A percentile compares a stretch with the other conserved stretches of the same genome.
These are phyloP conservation scores for Aureobasidium sp. DNA, from an alignment of 2,329 filamentous ascomycete genomes.

Conservation along the genomic window DNA sequence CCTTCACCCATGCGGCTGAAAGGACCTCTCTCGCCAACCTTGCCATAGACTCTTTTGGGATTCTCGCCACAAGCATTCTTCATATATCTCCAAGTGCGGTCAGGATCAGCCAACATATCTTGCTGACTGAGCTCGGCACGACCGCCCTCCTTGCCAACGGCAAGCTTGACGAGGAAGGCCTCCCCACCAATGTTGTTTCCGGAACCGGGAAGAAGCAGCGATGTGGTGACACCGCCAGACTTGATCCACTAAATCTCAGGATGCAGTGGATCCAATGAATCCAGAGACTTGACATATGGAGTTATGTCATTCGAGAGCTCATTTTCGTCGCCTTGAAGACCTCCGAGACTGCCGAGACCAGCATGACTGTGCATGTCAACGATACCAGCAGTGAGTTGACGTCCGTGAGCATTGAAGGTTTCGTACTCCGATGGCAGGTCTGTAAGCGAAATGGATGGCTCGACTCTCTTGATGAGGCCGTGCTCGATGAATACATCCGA, in stretches of 20 bases:
- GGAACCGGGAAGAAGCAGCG: constrained; percentile 58
- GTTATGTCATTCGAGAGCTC: constrained; percentile 59
- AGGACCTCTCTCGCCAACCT: constrained; percentile 47
- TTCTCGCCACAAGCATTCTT: constrained; percentile 74
- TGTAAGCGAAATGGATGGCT: constrained; percentile 35
- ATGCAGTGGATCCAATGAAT: constrained; percentile 57
- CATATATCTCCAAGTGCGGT: constrained; percentile 61
- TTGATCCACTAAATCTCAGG: constrained; percentile 62
- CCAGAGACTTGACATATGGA: constrained; percentile 60
- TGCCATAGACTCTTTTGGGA: constrained; percentile 55
- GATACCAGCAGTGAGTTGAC: constrained; percentile 58
- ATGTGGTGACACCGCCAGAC: constrained; percentile 65
- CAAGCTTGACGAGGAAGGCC: constrained; percentile 62
- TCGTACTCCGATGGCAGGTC: constrained; percentile 43
- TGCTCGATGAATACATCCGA: constrained; percentile 56
- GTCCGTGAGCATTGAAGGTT: constrained; percentile 53
- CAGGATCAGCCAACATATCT: constrained; percentile 60
- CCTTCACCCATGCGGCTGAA: constrained; percentile 60
- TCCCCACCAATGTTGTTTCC: constrained; percentile 70
- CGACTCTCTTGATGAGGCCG: constrained; percentile 54
- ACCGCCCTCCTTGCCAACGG: constrained; percentile 53
- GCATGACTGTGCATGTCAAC: constrained; percentile 67
- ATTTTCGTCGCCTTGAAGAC: constrained; percentile 53
- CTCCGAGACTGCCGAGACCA: constrained; percentile 53
- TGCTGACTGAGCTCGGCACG: constrained; percentile 55